Evolutionary conservation across 2,329 filamentous ascomycete species (phyloP).

Genomic region (Xylariaceae sp.): DNA sequence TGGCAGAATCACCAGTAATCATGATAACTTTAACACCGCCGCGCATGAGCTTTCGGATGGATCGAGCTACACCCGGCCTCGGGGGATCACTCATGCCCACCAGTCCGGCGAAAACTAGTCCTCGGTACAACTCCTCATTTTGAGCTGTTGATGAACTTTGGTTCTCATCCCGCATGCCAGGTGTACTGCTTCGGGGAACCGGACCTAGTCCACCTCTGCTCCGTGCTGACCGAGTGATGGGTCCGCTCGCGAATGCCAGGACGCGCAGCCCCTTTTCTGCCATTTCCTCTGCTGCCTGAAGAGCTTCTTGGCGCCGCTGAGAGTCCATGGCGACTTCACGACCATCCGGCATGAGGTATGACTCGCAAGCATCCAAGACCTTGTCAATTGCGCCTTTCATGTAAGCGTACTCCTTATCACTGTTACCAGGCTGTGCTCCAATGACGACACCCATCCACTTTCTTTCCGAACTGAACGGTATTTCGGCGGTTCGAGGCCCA

Average conservation of each 20-base stretch:
- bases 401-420: conserved; percentile 76
- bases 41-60: conserved; percentile 83
- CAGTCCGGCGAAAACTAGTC: conserved; percentile 82
- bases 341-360: conserved; percentile 80
- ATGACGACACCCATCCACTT: conserved; percentile 99
- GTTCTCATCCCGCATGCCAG: conserved; percentile 35
- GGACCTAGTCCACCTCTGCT: conserved; percentile 36
- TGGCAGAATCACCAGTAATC: conserved; percentile 97
- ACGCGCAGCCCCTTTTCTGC: conserved; percentile 85
- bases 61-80: conserved; percentile 79
- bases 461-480: conserved; percentile 91
- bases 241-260: conserved; percentile 85
- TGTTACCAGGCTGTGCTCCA: conserved; percentile 50
- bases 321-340: conserved; percentile 82
- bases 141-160: conserved; percentile 41
- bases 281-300: conserved; percentile 78
- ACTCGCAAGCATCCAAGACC: conserved; percentile 80
- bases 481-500: conserved; percentile 76
- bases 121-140: conserved; percentile 69
- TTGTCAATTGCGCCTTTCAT: conserved; percentile 93
- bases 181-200: conserved; percentile 48
- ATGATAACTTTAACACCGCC: conserved; percentile 97
- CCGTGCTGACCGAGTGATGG: conserved; percentile 47
- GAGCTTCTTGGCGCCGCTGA: conserved; percentile 63
- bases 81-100: conserved; percentile 98